These are phyloP conservation scores for Aspergillus unguis DNA, from an alignment of 2,329 filamentous ascomycete species.

Conservation along the genomic window DNA sequence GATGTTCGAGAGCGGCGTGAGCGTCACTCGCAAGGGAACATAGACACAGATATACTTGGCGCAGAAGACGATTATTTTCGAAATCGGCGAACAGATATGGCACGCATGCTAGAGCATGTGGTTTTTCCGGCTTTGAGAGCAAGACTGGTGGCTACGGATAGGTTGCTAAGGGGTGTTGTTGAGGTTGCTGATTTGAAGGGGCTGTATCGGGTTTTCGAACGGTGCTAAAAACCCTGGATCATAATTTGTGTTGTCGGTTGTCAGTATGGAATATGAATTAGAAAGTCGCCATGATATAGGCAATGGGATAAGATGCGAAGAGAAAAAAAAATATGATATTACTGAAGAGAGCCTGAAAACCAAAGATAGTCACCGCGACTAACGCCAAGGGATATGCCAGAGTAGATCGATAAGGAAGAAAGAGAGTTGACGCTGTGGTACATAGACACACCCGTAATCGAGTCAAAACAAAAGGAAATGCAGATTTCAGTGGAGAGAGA, in stretches of 20 bases:
- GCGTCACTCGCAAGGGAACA: neutral
- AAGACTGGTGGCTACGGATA: slow-evolving; percentile 75
- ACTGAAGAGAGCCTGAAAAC: neutral
- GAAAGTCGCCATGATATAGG: neutral
- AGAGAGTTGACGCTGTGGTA: neutral
- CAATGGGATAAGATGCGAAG: neutral
- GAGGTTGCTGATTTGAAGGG: slow-evolving; percentile 92
- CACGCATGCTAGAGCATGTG: slow-evolving; percentile 73
- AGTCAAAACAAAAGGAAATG: neutral
- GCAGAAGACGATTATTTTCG: slow-evolving; percentile 48
- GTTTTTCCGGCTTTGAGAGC: slow-evolving; percentile 87
- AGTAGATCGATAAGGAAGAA: neutral
- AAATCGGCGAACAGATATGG: slow-evolving; percentile 64
- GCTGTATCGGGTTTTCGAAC: slow-evolving; percentile 89
- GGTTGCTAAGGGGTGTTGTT: slow-evolving; percentile 71
- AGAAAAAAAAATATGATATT: neutral
- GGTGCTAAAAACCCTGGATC: slow-evolving; percentile 59
- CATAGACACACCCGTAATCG: neutral
- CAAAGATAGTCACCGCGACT: neutral
- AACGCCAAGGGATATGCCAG: slow-evolving; percentile 9
- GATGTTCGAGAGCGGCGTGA: no score
- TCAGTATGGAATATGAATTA: no score
- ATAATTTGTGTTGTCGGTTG: no score
- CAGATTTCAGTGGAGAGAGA: neutral
- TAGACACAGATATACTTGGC: slow-evolving; percentile 5